These are phyloP conservation scores for Boletellus deceptivus DNA, from an alignment of 1,284 basidiomycete genomes.

Conservation along the genomic window DNA sequence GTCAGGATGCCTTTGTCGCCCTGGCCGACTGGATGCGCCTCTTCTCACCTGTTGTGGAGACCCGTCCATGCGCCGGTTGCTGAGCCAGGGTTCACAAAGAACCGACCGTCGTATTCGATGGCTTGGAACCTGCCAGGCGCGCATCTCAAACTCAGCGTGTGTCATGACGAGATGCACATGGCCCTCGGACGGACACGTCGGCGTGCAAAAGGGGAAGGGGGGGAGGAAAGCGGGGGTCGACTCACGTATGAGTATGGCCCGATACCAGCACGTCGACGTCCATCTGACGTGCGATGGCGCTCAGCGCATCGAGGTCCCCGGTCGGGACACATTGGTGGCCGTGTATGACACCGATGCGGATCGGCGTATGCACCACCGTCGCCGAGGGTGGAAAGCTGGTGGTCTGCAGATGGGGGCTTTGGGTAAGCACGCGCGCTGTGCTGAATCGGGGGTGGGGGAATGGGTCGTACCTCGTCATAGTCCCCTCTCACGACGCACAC, in stretches of 20 bases:
- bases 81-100: slow-evolving; percentile 96
- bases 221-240: slow-evolving; percentile 11
- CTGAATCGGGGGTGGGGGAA: neutral
- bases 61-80: slow-evolving; percentile 95
- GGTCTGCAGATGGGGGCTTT: slow-evolving; percentile 40
- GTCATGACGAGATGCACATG: neutral
- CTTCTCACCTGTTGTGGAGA: slow-evolving; percentile 58
- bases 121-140: slow-evolving; percentile 76
- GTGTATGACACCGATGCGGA: slow-evolving; percentile 91
- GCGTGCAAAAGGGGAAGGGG: neutral
- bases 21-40: neutral
- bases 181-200: neutral
- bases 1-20: neutral
- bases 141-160: neutral
- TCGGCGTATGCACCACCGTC: slow-evolving; percentile 82
- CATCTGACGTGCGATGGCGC: slow-evolving; percentile 89
- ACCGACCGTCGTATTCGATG: slow-evolving; percentile 85
- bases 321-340: slow-evolving; percentile 94
- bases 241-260: slow-evolving; percentile 92
- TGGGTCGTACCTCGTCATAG: slow-evolving; percentile 80
- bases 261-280: slow-evolving; percentile 95
- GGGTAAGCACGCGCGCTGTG: slow-evolving; percentile 11
- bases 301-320: slow-evolving; percentile 88
- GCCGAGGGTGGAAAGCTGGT: slow-evolving; percentile 78
- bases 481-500: slow-evolving; percentile 93